These are phyloP conservation scores for Phytophthora kernoviae DNA, from an alignment of 352 stramenopile species.

Conservation along the genomic window DNA sequence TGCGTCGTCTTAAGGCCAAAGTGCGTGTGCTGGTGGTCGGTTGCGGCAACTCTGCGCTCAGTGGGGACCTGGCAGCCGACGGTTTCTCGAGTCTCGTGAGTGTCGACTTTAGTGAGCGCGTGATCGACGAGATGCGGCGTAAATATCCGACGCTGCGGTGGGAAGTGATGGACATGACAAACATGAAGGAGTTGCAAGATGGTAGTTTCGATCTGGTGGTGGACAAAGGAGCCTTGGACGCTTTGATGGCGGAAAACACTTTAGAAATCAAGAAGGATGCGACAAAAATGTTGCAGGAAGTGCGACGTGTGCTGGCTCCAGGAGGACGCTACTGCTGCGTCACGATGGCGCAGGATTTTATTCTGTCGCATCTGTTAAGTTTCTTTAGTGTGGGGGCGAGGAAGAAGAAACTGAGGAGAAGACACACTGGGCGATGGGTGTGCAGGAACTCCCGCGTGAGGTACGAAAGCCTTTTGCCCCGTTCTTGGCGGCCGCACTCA, in stretches of 20 bases:
- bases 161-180: slow-evolving; percentile 84
- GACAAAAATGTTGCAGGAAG: slow-evolving; percentile 69
- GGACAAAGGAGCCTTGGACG: slow-evolving; percentile 85
- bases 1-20: slow-evolving; percentile 40
- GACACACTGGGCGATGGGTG: slow-evolving; percentile 34
- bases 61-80: slow-evolving; percentile 55
- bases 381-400: slow-evolving; percentile 41
- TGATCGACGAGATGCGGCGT: slow-evolving; percentile 80
- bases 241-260: slow-evolving; percentile 63
- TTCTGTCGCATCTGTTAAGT: slow-evolving; percentile 60
- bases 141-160: slow-evolving; percentile 65
- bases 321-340: slow-evolving; percentile 75
- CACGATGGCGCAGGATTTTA: slow-evolving; percentile 83
- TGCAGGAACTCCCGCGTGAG: slow-evolving; percentile 51
- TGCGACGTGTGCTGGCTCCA: slow-evolving; percentile 60
- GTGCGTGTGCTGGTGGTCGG: slow-evolving; percentile 73
- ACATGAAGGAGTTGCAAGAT: slow-evolving; percentile 45
- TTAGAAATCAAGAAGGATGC: slow-evolving; percentile 46
- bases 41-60: slow-evolving; percentile 81
- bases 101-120: slow-evolving; percentile 76
- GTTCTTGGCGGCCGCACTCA: slow-evolving; percentile 54
- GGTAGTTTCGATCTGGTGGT: slow-evolving; percentile 75
- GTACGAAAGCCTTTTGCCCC: slow-evolving; percentile 54
- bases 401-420: background rate
- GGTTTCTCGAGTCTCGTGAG: slow-evolving; percentile 64